A percentile compares a stretch with the other conserved stretches of the same genome.
These are phyloP conservation scores for Drechslerella dactyloides DNA, from an alignment of 2,329 filamentous ascomycete species.

Conservation along the genomic window DNA sequence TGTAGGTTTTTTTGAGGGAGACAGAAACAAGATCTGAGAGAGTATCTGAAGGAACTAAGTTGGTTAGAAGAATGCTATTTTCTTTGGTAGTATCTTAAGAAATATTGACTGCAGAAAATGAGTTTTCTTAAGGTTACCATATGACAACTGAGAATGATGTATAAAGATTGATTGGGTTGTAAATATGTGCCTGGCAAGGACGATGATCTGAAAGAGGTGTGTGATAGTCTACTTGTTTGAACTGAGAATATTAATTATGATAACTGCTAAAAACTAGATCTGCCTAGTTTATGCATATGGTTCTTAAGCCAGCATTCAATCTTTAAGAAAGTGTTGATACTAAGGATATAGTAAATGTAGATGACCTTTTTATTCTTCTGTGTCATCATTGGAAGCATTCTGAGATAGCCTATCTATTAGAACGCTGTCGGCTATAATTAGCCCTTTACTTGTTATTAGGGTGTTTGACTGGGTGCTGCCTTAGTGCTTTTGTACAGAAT, in stretches of 20 bases:
- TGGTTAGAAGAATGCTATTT: neutral
- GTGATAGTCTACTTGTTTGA: neutral
- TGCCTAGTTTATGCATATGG: constrained; percentile 8
- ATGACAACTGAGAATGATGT: constrained; percentile 5
- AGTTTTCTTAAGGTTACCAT: neutral
- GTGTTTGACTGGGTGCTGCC: constrained; percentile 11
- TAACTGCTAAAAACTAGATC: too few species aligned
- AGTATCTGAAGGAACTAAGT: neutral
- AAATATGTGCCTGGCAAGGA: constrained; percentile 2
- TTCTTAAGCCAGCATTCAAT: constrained; percentile 9
- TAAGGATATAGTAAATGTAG: constrained; percentile 9
- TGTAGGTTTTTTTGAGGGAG: neutral
- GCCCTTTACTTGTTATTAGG: constrained; percentile 9
- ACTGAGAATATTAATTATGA: neutral
- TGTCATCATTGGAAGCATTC: constrained; percentile 18
- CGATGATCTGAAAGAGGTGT: constrained; percentile 14
- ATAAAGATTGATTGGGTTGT: constrained; percentile 9
- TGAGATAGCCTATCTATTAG: constrained; percentile 9
- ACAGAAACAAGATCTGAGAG: neutral
- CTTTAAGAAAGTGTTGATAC: constrained; percentile 9
- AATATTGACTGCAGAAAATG: neutral
- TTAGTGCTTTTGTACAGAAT: constrained; percentile 9
- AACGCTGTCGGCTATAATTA: constrained; percentile 7
- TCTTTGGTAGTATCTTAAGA: neutral
- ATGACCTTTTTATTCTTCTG: constrained; percentile 12